These are phyloP conservation scores for Scheffersomyces lignicola DNA, from an alignment of 1,139 yeast species.

Conservation along the genomic window DNA sequence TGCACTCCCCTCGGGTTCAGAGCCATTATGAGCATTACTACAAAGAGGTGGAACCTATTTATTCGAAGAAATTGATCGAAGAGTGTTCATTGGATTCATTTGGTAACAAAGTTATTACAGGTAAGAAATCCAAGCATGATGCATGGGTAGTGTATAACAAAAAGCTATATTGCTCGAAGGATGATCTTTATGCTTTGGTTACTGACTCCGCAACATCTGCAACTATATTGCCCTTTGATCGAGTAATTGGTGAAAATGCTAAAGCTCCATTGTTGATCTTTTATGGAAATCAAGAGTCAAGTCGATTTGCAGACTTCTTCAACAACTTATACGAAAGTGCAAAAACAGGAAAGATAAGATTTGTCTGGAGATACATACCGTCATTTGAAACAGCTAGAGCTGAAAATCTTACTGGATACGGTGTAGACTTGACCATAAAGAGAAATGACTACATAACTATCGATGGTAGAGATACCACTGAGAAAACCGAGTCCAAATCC, in stretches of 20 bases:
- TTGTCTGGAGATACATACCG: constrained; percentile 73
- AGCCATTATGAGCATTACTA: constrained; percentile 60
- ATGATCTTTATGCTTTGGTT: constrained; percentile 64
- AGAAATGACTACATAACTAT: constrained; percentile 63
- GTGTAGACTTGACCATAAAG: constrained; percentile 61
- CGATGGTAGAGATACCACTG: constrained; percentile 51
- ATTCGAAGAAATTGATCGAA: constrained; percentile 15
- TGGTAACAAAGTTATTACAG: constrained; percentile 26
- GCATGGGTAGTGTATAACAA: constrained; percentile 58
- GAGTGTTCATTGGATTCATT: constrained; percentile 37
- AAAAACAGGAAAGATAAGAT: constrained; percentile 61
- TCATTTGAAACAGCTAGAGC: constrained; percentile 13
- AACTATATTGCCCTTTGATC: constrained; percentile 49
- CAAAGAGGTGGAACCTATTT: constrained; percentile 23
- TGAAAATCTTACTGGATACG: constrained; percentile 61
- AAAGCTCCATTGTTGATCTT: constrained; percentile 42
- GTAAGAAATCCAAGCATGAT: constrained; percentile 24
- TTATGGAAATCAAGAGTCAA: constrained; percentile 55
- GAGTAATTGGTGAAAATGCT: constrained; percentile 51
- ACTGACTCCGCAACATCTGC: constrained; percentile 14
- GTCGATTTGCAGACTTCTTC: constrained; percentile 57
- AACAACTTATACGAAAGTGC: constrained; percentile 62
- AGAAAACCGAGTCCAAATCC: constrained; percentile 7
- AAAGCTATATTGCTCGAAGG: constrained; percentile 60
- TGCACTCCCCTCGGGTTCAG: constrained; percentile 60